Evolutionary conservation across 176 grass and related monocot species (phyloP), one percentile per base, ranked within the genome.

Genomic region (Triticum aestivum): DNA sequence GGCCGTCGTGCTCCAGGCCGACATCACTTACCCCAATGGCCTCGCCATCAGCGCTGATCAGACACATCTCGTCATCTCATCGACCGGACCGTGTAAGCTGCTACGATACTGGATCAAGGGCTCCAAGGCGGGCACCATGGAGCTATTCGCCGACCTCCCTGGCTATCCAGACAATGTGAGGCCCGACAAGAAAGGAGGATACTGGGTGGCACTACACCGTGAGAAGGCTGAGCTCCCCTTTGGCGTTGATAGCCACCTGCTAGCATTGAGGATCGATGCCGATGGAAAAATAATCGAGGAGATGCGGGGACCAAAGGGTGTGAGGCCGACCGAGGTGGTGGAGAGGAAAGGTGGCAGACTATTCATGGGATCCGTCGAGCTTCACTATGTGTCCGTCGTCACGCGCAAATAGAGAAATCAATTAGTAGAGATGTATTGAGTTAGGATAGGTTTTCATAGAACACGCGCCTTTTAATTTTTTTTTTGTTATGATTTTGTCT

Each of bases 61-160:
- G 5, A 74, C 71, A 5, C 73, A 75, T 52, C 44, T 75, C 1
- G 1, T 75, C 14, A 75, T 75, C 73, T 49, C 73, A 1, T 75
- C 73, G 7, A 75, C 42, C 0, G 44, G 73, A 0, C 73, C 73
- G 0, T 75, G 73, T 14, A 75, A 73, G 11, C 70, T 73, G 5
- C 70, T 73, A 24, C 41, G 70, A 39, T 73, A 73, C 20, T 73
- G 70, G 70, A 73, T 73, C 39, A 73, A 73, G 70, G 70, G 70
- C 5, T 0, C 38, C 70, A 26, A 73, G n/a, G 21, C 21, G 2
- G 70, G 70, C 5, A 73, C 39, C 0, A 26, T 45, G 9, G 39
- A 73, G 70, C n/a, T 45, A 11, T 73, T 73, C 10, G 39, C 39
- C 0, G n/a, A 73, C n/a, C 39, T 73, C 24, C 39, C 70, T 0